A percentile compares a stretch with the other conserved stretches of the same genome.
phyloP scores from a whole-genome alignment of 2,329 filamentous ascomycete species.

The Cercospora janseana region DNA sequence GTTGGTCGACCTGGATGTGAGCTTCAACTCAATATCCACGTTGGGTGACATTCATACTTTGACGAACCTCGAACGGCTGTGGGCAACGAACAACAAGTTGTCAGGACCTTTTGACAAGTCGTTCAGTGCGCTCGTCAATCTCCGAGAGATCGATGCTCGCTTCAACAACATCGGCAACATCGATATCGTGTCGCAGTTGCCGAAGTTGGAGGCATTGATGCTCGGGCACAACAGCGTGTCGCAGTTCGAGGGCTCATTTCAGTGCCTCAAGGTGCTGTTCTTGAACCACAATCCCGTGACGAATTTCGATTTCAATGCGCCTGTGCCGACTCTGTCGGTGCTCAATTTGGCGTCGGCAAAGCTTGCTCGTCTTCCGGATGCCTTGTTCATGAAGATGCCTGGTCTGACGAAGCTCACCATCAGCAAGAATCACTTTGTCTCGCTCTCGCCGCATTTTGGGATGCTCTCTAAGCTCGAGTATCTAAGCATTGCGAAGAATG shows the following conservation, averaged over 20 bases:
- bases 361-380: slow-evolving; percentile 80
- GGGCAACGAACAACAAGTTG: slow-evolving; percentile 93
- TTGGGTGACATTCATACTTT: slow-evolving; percentile 80
- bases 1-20: slow-evolving; percentile 89
- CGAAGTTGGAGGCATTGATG: slow-evolving; percentile 81
- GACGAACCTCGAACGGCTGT: slow-evolving; percentile 77
- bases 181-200: slow-evolving; percentile 78
- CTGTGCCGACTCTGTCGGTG: slow-evolving; percentile 77
- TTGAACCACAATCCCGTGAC: slow-evolving; percentile 95
- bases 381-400: slow-evolving; percentile 80
- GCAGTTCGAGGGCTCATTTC: slow-evolving; percentile 84
- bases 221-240: slow-evolving; percentile 92
- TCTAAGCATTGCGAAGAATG: slow-evolving; percentile 91
- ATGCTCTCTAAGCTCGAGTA: slow-evolving; percentile 80
- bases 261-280: slow-evolving; percentile 76
- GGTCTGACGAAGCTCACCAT: slow-evolving; percentile 84
- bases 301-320: slow-evolving; percentile 76
- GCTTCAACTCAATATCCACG: slow-evolving; percentile 84
- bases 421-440: slow-evolving; percentile 94
- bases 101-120: slow-evolving; percentile 67
- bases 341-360: slow-evolving; percentile 91
- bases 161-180: slow-evolving; percentile 90
- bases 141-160: slow-evolving; percentile 90
- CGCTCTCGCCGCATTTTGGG: slow-evolving; percentile 80
- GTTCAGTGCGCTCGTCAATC: slow-evolving; percentile 69